Percentiles rank a stretch among this genome's conserved stretches.
Conservation (phyloP, 257 asterid genomes). For the Catharanthus roseus region DNA sequence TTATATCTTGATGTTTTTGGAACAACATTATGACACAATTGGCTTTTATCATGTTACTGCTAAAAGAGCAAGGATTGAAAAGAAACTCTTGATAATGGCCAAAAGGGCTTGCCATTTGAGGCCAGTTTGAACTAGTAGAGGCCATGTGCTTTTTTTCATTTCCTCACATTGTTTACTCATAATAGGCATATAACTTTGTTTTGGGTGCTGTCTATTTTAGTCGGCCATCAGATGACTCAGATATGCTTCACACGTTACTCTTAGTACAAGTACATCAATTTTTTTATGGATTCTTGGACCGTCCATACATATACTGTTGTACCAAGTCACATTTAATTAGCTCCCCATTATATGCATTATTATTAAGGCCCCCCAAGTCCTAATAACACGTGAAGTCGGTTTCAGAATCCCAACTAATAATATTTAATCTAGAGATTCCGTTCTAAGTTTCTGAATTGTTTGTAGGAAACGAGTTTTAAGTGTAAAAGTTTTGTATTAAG, state of each 20-base stretch:
- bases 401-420: too few species aligned
- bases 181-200: neutral
- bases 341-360: neutral
- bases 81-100: neutral
- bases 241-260: conserved; percentile 15
- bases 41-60: neutral
- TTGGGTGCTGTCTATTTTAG: conserved; percentile 2
- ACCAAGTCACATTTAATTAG: neutral
- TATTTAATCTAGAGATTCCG: too few species aligned
- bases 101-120: neutral
- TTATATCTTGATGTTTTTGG: too few species aligned
- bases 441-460: too few species aligned
- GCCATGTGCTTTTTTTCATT: conserved; percentile 17
- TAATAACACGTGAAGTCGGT: too few species aligned
- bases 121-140: neutral
- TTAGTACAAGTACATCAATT: neutral
- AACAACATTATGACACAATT: neutral
- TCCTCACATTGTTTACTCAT: neutral
- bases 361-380: neutral
- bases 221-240: conserved; percentile 3
- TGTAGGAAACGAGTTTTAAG: too few species aligned
- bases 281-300: neutral
- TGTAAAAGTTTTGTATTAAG: too few species aligned
- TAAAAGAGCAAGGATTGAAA: neutral
- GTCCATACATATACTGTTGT: conserved; percentile 8